Evolutionary conservation across 2,329 filamentous ascomycete genomes (phyloP), one percentile per base, ranked within the genome.

Genomic region (Boeremia exigua): DNA sequence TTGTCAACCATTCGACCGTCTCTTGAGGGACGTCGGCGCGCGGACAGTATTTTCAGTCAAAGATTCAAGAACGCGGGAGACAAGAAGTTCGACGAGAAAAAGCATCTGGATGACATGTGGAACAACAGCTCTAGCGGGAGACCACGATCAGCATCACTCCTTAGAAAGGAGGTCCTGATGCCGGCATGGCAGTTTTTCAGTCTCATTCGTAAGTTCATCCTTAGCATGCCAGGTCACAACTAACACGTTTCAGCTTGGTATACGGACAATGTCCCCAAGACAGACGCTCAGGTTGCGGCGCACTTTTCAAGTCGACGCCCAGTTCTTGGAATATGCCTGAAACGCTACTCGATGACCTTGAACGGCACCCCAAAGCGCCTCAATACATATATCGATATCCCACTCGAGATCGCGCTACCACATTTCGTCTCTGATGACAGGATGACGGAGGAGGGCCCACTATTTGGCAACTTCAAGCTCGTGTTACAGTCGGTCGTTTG

Each of bases 131-230:
- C 68, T 39, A 44, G 61, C 62, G 65, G 62, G 55, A 65, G 65
- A 61, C 71, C 74, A 69, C 62, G 72, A 23, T 71, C 73, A 39
- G 65, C 67, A 34, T 81, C 78, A 30, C 75, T 82, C 45, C 75
- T 74, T 55, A 71, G 83, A 61, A 96, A 94, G 70, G 93, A 96
- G 67, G 90, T 98, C 12, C 88, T 94, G 55, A 96, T 98, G 80
- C 94, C 94, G 33, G 95, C 95, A 2, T 98, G 93, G 92, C 94
- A 97, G 69, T 96, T 98, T 70, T 98, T 97, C 77, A 92, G 90
- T 68, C 80, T 98, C 25, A 92, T 97, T 66, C 93, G 90, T 92
- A 79, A 78, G 89, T 82, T 1, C 12, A 11, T 9, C 7, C 11
- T 23, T 2, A 19, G 6, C 9, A 2, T 34, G 8, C 11, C 6